Conservation (phyloP, 768 basidiomycete genomes). For the Fomitopsis pulvina region DNA sequence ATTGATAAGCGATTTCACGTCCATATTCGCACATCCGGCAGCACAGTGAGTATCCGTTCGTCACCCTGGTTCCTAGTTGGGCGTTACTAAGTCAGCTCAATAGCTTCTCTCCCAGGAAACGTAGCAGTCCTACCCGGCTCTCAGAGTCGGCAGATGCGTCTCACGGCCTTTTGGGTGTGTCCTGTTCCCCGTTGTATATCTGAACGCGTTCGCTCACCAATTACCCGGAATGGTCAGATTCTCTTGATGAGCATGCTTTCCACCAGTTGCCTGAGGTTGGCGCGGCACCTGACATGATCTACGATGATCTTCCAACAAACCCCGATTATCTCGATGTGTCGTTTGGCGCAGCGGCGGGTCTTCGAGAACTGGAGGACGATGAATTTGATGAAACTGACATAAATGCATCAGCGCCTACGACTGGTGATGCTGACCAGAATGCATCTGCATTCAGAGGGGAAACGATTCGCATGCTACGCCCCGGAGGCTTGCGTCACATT, state of each 20-base stretch:
- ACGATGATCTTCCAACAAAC: conserved; percentile 88
- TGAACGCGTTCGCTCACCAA: neutral
- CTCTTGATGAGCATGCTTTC: conserved; percentile 83
- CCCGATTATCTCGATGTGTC: conserved; percentile 81
- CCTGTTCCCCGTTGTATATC: neutral
- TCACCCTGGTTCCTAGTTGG: too few relatives aligned
- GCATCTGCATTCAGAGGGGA: conserved; percentile 72
- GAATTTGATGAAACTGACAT: conserved; percentile 62
- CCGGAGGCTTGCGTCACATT: conserved; percentile 55
- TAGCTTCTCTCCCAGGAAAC: conserved; percentile 7
- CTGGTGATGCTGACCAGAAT: conserved; percentile 28
- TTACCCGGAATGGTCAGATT: conserved; percentile 40
- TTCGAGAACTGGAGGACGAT: conserved; percentile 66
- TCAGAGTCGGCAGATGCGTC: conserved; percentile 5
- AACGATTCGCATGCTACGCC: conserved; percentile 72
- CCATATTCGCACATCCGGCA: conserved; percentile 32
- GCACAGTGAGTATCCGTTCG: conserved; percentile 18
- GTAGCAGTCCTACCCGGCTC: conserved; percentile 14
- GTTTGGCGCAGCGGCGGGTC: conserved; percentile 71
- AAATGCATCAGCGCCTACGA: conserved; percentile 4
- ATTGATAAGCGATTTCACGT: conserved; percentile 46
- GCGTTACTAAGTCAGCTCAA: neutral
- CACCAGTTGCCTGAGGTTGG: conserved; percentile 67
- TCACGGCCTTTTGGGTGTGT: conserved; percentile 23
- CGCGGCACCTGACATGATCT: conserved; percentile 79